Percentiles rank a stretch among this genome's conserved stretches.
phyloP scores from a whole-genome alignment of 2,329 filamentous ascomycete genomes.

The Cercospora sp. region DNA sequence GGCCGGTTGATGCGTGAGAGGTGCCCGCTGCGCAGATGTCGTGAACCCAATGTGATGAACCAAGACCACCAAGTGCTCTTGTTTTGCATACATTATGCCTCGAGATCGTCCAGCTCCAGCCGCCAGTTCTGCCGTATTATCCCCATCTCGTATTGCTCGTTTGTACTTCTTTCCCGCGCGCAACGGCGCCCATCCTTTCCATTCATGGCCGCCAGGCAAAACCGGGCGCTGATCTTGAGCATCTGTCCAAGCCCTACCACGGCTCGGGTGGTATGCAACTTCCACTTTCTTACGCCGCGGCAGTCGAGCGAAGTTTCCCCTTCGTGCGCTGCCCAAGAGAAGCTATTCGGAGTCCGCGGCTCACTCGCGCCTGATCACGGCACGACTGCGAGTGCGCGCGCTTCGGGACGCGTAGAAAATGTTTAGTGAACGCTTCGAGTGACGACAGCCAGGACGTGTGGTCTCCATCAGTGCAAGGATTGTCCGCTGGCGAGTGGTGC shows the following conservation, averaged over 20 bases:
- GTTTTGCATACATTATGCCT: background rate
- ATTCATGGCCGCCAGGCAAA: background rate
- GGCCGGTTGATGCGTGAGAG: background rate
- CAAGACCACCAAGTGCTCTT: background rate
- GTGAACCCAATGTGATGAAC: background rate
- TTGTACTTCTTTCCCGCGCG: background rate
- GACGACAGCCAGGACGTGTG: background rate
- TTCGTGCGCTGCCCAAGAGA: background rate
- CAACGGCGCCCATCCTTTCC: background rate
- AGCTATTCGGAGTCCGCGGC: background rate
- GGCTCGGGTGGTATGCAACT: background rate
- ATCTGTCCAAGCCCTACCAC: background rate
- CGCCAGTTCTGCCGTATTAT: background rate
- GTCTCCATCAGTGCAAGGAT: background rate
- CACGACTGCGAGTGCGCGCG: background rate
- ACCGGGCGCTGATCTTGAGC: background rate
- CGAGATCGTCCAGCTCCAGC: background rate
- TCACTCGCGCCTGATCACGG: background rate
- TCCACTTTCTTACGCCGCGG: background rate
- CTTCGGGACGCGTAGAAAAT: background rate
- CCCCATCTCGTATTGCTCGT: background rate
- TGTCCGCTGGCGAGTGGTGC: background rate
- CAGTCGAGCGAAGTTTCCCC: background rate
- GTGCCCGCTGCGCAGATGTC: background rate
- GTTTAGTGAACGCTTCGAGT: background rate